Evolutionary conservation across 805 yeast species (phyloP).

Genomic region (Metschnikowia matae): DNA sequence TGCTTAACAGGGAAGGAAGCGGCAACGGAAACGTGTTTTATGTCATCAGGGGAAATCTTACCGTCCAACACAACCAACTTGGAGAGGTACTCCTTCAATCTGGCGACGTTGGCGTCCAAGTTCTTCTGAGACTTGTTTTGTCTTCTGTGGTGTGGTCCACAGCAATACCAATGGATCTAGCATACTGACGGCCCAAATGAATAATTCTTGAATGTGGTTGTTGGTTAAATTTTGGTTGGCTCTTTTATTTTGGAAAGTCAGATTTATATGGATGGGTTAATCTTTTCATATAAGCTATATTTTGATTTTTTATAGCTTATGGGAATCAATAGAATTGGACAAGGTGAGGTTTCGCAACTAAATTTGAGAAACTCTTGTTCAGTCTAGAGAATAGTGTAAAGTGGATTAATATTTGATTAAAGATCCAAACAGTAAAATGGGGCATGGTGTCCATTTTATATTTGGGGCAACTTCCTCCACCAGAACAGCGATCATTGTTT

Average conservation of each 20-base stretch:
- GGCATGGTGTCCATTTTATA: no score
- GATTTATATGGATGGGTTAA: neutral
- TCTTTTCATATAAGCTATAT: no score
- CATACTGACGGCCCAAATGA: slow-evolving; percentile 77
- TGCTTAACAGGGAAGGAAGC: slow-evolving; percentile 91
- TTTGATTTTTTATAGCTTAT: no score
- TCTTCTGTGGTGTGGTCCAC: slow-evolving; percentile 99
- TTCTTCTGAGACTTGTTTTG: slow-evolving; percentile 96
- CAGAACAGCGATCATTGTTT: no score
- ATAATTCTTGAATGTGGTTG: neutral
- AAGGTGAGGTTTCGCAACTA: no score
- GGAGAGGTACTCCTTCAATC: slow-evolving; percentile 94
- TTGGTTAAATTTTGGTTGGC: neutral
- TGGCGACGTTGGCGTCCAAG: slow-evolving; percentile 89
- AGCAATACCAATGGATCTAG: slow-evolving; percentile 97
- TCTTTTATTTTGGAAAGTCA: no score
- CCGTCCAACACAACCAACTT: slow-evolving; percentile 95
- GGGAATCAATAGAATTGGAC: no score
- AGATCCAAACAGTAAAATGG: no score
- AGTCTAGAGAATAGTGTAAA: no score
- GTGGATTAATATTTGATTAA: no score
- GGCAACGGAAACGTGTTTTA: slow-evolving; percentile 58
- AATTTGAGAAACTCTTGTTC: no score
- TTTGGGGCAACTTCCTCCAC: no score
- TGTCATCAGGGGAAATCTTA: slow-evolving; percentile 42